Conservation (phyloP, 305 asterid genomes). For the Fraxinus velutina region DNA sequence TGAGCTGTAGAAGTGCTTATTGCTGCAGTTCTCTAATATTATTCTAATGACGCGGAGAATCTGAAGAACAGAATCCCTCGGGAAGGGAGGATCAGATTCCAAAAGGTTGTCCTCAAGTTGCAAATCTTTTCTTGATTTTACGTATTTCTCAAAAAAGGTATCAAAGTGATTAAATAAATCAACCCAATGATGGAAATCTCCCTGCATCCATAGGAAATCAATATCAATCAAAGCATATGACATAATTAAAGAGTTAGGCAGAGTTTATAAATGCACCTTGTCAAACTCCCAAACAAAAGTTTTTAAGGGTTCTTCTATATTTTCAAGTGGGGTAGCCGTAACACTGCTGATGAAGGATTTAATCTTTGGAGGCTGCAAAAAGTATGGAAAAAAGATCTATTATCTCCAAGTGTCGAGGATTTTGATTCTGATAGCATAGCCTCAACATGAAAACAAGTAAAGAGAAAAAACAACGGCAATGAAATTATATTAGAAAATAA, state of each 20-base stretch:
- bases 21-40: constrained; percentile 92
- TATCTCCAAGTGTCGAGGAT: constrained; percentile 10
- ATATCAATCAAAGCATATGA: constrained; percentile 21
- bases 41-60: constrained; percentile 85
- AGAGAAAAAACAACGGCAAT: not conserved
- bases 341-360: constrained; percentile 75
- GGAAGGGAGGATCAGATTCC: constrained; percentile 75
- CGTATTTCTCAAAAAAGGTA: constrained; percentile 78
- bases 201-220: constrained; percentile 58
- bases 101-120: constrained; percentile 73
- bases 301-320: constrained; percentile 74
- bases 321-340: constrained; percentile 70
- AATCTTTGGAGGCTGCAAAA: constrained; percentile 79
- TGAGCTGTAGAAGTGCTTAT: constrained; percentile 94
- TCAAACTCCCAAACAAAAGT: constrained; percentile 93
- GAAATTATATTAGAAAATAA: not conserved
- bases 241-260: constrained; percentile 7
- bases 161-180: constrained; percentile 95
- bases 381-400: constrained; percentile 22
- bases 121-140: constrained; percentile 94
- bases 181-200: constrained; percentile 99
- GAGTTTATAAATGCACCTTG: constrained; percentile 54
- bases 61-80: constrained; percentile 85
- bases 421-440: not conserved
- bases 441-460: not conserved